Conservation (phyloP, 768 basidiomycete species). For the Suillus tomentosus region DNA sequence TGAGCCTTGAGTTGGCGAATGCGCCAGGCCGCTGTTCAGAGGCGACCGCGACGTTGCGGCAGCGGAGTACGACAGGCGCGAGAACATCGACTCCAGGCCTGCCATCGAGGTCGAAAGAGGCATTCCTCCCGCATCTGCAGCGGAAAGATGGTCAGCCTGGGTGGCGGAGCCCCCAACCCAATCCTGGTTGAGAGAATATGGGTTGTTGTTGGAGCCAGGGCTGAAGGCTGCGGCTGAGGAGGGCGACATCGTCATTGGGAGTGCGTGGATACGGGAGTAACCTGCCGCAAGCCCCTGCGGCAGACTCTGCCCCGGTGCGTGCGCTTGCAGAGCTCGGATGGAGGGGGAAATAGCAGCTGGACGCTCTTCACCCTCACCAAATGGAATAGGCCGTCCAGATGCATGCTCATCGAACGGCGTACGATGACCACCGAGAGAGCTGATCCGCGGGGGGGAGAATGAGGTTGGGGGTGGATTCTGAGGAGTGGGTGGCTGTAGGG, state of each 20-base stretch:
- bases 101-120: conserved; percentile 25
- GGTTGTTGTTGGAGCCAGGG: conserved; percentile 33
- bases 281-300: conserved; percentile 93
- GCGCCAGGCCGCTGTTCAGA: conserved; percentile 10
- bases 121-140: conserved; percentile 21
- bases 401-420: conserved; percentile 1
- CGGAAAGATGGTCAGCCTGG: conserved; percentile 22
- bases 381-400: conserved; percentile 32
- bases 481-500: conserved; percentile 9
- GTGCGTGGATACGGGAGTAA: conserved; percentile 85
- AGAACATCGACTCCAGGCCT: conserved; percentile 54
- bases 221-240: conserved; percentile 31
- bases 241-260: conserved; percentile 45
- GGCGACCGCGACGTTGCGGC: conserved; percentile 32
- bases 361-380: conserved; percentile 27
- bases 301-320: conserved; percentile 88
- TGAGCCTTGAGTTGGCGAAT: conserved; percentile 20
- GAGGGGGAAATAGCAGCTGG: conserved; percentile 58
- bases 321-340: conserved; percentile 78
- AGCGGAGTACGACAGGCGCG: conserved; percentile 58
- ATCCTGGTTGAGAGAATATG: conserved; percentile 34
- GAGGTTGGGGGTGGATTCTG: conserved; percentile 13
- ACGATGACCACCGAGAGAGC: conserved; percentile 13
- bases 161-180: conserved; percentile 29
- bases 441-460: conserved; percentile 29